Evolutionary conservation across 345 rosid species (phyloP).

Genomic region (Eucalyptus polybractea): DNA sequence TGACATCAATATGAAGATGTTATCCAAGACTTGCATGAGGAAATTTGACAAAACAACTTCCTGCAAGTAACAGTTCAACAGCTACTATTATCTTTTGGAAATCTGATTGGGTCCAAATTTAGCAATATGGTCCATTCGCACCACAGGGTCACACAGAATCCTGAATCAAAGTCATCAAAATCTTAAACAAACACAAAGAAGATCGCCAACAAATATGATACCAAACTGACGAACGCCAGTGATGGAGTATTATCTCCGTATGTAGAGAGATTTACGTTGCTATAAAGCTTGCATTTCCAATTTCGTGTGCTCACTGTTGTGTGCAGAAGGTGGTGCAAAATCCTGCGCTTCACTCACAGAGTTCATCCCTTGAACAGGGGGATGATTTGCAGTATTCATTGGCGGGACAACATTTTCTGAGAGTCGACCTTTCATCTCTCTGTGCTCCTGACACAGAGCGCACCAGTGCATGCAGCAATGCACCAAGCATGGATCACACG

Average conservation of each 20-base stretch:
- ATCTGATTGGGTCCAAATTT: background rate
- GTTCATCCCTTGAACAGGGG: slow-evolving; percentile 81
- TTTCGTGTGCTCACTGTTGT: slow-evolving; percentile 10
- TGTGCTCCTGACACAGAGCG: slow-evolving; percentile 80
- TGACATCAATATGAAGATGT: background rate
- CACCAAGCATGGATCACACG: slow-evolving; percentile 72
- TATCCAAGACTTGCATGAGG: background rate
- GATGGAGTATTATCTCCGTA: background rate
- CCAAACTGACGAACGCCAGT: background rate
- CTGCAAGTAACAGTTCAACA: background rate
- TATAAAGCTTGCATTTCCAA: slow-evolving; percentile 54
- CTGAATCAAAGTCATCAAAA: no score
- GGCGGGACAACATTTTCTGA: slow-evolving; percentile 71
- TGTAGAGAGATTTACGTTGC: background rate
- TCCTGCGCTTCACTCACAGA: slow-evolving; percentile 24
- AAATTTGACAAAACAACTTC: background rate
- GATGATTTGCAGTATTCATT: slow-evolving; percentile 75
- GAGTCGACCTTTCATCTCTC: slow-evolving; percentile 72
- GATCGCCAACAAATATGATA: background rate
- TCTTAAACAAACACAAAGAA: background rate
- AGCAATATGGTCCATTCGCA: no score
- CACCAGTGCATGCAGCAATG: slow-evolving; percentile 69
- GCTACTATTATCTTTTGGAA: background rate
- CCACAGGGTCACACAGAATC: no score
- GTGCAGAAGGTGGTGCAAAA: slow-evolving; percentile 18